phyloP scores from a whole-genome alignment of 495 filamentous ascomycete species.

The Saxophila tyrrhenica region DNA sequence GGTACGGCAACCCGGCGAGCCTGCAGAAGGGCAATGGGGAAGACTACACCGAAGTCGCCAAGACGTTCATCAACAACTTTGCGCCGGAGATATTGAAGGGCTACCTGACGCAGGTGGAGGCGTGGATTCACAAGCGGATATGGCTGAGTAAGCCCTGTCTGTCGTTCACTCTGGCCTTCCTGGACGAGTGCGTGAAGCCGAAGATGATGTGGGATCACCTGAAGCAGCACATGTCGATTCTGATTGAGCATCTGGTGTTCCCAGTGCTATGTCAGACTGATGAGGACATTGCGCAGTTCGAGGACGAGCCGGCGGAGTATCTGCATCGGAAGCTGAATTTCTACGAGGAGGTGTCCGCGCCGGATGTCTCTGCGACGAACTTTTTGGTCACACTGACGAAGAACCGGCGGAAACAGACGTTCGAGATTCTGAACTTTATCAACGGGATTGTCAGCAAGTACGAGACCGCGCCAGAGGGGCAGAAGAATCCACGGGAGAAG shows the following conservation, averaged over 20 bases:
- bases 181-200: conserved; percentile 95
- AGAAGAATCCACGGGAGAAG: conserved; percentile 89
- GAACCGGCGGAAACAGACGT: conserved; percentile 87
- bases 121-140: conserved; percentile 86
- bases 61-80: conserved; percentile 80
- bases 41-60: conserved; percentile 68
- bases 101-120: conserved; percentile 86
- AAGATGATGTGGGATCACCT: conserved; percentile 93
- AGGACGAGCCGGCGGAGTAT: conserved; percentile 88
- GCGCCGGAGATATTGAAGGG: conserved; percentile 90
- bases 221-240: conserved; percentile 80
- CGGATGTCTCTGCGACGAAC: conserved; percentile 92
- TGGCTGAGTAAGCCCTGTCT: conserved; percentile 93
- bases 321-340: conserved; percentile 94
- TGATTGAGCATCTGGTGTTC: conserved; percentile 89
- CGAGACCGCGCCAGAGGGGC: conserved; percentile 67
- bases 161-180: conserved; percentile 80
- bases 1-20: conserved; percentile 79
- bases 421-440: conserved; percentile 83
- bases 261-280: conserved; percentile 86
- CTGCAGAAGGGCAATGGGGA: conserved; percentile 55
- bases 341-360: conserved; percentile 92
- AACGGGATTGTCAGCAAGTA: conserved; percentile 86
- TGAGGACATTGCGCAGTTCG: conserved; percentile 88
- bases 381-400: conserved; percentile 93